These are phyloP conservation scores for Arthrobotrys iridis DNA, from an alignment of 2,329 filamentous ascomycete genomes.

Conservation along the genomic window DNA sequence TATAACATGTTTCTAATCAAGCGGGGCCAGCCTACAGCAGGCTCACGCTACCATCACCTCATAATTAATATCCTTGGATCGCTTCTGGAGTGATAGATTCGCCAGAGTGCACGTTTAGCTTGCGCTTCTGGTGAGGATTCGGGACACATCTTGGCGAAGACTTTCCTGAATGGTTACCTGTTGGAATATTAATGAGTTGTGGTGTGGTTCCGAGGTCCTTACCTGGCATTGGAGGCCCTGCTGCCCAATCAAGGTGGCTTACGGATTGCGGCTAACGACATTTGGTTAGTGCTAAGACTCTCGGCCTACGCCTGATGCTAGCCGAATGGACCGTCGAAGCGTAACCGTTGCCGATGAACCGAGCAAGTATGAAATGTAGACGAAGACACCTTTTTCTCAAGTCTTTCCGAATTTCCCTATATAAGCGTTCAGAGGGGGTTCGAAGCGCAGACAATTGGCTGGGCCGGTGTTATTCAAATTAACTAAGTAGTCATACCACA, in stretches of 20 bases:
- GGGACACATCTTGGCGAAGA: constrained; percentile 29
- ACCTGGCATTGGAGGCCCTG: background rate
- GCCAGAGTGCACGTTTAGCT: background rate
- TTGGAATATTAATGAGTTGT: background rate
- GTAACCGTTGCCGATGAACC: constrained; percentile 30
- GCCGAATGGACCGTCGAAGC: background rate
- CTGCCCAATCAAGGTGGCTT: background rate
- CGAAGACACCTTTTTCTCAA: constrained; percentile 19
- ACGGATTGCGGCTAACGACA: background rate
- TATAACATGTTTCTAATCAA: constrained; percentile 4
- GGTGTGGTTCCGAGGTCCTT: background rate
- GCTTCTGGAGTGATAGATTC: constrained; percentile 5
- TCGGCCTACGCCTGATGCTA: background rate
- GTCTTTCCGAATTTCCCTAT: constrained; percentile 37
- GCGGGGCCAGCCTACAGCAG: constrained; percentile 15
- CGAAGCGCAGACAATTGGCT: constrained; percentile 18
- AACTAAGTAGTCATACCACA: background rate
- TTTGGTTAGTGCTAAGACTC: background rate
- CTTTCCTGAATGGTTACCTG: background rate
- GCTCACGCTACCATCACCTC: constrained; percentile 19
- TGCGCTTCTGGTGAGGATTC: background rate
- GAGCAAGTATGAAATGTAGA: background rate
- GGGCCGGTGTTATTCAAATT: constrained; percentile 23
- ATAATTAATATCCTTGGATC: constrained; percentile 14
- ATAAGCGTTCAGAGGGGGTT: constrained; percentile 40